Evolutionary conservation across 2,329 filamentous ascomycete genomes (phyloP), one percentile per base, ranked within the genome.

Genomic region (Orbilia brochopaga): DNA sequence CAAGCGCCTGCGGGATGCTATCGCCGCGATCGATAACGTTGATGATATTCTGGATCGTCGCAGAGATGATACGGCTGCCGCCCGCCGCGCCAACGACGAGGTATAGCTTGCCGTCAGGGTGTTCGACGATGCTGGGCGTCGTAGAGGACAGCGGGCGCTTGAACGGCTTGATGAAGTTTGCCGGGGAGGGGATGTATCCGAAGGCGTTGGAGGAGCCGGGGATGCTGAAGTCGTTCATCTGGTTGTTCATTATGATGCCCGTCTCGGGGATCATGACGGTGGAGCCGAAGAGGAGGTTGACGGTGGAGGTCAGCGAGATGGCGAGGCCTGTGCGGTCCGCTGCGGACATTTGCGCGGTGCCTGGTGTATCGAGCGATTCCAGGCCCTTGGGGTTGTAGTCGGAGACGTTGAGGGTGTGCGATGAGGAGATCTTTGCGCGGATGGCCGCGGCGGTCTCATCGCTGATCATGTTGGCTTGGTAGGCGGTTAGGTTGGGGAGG

Each of bases 361-460:
- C 84, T 3, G 80, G 80, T 2, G 87, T 89, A 1, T 89, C 85
- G 15, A 90, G 82, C 3, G 84, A 84, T 77, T 89, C 89, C 11
- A 90, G 80, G 0, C 84, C 84, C 0, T 82, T 79, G 0, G 91
- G 90, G 76, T 93, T 83, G 80, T 97, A 97, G 37, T 85, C 86
- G 1, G 85, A 83, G 0, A 92, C 83, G 48, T 91, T 87, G 65
- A 89, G 86, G 0, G 92, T 95, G 3, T 81, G 81, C 42, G 84
- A 79, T 78, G 96, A 91, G 50, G 84, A 84, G 76, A 97, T 96
- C 70, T 84, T 88, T 8, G 78, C 75, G 7, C 87, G 85, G 30
- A 90, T 87, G 2, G 82, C 81, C 0, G 81, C 80, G 0, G 88
- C 87, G 0, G 85, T 87, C 0, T 80, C 78, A 0, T 84, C 80